These are phyloP conservation scores for Copromyces sp. DNA, from an alignment of 495 filamentous ascomycete species.

Conservation along the genomic window DNA sequence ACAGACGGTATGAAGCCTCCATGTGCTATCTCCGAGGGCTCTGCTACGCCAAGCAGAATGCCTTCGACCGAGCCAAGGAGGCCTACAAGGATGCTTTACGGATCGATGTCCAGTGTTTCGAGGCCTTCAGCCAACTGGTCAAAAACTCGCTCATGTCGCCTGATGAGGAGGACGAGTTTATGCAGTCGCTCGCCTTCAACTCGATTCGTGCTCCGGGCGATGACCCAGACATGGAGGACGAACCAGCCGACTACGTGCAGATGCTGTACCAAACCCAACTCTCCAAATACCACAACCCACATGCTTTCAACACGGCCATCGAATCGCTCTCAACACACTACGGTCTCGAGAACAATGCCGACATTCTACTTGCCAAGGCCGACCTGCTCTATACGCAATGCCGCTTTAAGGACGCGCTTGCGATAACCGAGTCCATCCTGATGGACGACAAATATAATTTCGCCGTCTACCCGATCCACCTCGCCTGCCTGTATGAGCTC, in stretches of 20 bases:
- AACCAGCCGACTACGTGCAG: conserved; percentile 84
- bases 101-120: conserved; percentile 97
- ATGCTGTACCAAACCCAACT: conserved; percentile 96
- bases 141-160: conserved; percentile 97
- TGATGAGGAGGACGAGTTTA: conserved; percentile 86
- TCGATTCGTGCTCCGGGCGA: conserved; percentile 46
- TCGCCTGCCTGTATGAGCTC: conserved; percentile 87
- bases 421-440: conserved; percentile 74
- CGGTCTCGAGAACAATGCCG: conserved; percentile 76
- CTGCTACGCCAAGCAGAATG: conserved; percentile 95
- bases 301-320: conserved; percentile 71
- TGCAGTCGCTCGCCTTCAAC: conserved; percentile 87
- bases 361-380: conserved; percentile 85
- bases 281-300: conserved; percentile 88
- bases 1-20: conserved; percentile 79
- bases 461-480: conserved; percentile 75
- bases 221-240: conserved; percentile 55
- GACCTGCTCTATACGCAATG: conserved; percentile 93
- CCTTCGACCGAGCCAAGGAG: conserved; percentile 92
- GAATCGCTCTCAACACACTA: conserved; percentile 91
- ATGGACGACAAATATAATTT: conserved; percentile 80
- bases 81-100: conserved; percentile 96
- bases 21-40: conserved; percentile 95
- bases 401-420: conserved; percentile 76
- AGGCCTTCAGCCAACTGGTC: conserved; percentile 96